Percentiles rank a stretch among this genome's conserved stretches.
phyloP scores from a whole-genome alignment of 2,329 filamentous ascomycete species.

The Byssothecium circinans region DNA sequence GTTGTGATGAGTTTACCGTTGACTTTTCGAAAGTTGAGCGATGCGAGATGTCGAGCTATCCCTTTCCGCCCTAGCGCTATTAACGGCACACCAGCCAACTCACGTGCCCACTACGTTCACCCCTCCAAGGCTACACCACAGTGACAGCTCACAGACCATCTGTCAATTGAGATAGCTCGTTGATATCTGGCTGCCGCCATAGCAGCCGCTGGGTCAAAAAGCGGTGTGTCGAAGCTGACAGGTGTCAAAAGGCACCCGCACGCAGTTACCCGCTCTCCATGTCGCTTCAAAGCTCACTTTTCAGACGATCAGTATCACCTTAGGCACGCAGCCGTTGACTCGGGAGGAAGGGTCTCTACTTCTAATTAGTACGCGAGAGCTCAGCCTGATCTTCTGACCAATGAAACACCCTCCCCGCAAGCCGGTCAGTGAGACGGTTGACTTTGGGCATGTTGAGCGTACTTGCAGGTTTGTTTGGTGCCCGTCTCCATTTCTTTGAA shows the following conservation, averaged over 20 bases:
- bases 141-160: too few species aligned
- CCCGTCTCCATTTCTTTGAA: too few species aligned
- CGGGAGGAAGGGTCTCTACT: slow-evolving; percentile 1
- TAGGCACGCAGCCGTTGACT: background rate
- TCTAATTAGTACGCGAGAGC: background rate
- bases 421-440: too few species aligned
- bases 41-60: slow-evolving; percentile 12
- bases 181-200: background rate
- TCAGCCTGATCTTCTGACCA: background rate
- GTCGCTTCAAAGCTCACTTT: background rate
- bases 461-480: too few species aligned
- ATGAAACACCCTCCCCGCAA: too few species aligned
- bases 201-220: background rate
- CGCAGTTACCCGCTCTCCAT: slow-evolving; percentile 9
- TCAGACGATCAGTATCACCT: too few species aligned
- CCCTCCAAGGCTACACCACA: too few species aligned
- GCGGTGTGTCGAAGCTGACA: slow-evolving; percentile 16
- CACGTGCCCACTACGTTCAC: slow-evolving; percentile 17
- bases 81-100: background rate
- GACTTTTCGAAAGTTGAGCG: slow-evolving; percentile 21
- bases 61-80: slow-evolving; percentile 2
- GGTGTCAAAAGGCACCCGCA: slow-evolving; percentile 3
- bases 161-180: too few species aligned
- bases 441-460: too few species aligned
- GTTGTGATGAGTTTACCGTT: slow-evolving; percentile 16